Conservation (phyloP, 2,329 filamentous ascomycete genomes). For the Zymoseptoria passerinii region DNA sequence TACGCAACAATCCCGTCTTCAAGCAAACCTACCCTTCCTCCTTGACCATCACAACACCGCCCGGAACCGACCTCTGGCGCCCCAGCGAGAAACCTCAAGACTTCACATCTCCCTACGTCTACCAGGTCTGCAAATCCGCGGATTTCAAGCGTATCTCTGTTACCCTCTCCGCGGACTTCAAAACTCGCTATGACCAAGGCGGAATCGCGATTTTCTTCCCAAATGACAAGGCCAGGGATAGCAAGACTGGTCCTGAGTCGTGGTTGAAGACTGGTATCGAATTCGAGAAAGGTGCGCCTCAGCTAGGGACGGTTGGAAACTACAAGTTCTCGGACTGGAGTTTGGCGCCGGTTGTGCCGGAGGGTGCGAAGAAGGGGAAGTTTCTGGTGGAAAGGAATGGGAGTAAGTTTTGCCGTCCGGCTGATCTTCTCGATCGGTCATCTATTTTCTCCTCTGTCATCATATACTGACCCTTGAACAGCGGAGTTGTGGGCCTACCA, state of each 20-base stretch:
- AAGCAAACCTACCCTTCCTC: slow-evolving; percentile 6
- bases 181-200: slow-evolving; percentile 13
- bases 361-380: slow-evolving; percentile 4
- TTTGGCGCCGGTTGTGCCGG: slow-evolving; percentile 11
- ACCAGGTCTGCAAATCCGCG: slow-evolving; percentile 7
- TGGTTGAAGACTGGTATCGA: neutral
- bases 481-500: slow-evolving; percentile 61
- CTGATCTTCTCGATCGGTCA: neutral
- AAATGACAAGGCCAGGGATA: neutral
- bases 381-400: slow-evolving; percentile 23
- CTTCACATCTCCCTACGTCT: slow-evolving; percentile 14
- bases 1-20: slow-evolving; percentile 8
- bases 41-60: slow-evolving; percentile 12
- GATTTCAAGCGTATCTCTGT: slow-evolving; percentile 8
- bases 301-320: slow-evolving; percentile 10
- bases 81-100: slow-evolving; percentile 8
- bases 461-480: slow-evolving; percentile 27
- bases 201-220: slow-evolving; percentile 12
- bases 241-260: neutral
- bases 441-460: neutral
- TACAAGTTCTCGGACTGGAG: slow-evolving; percentile 13
- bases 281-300: slow-evolving; percentile 9
- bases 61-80: slow-evolving; percentile 13
- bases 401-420: neutral
- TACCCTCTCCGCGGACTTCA: slow-evolving; percentile 10